Base-by-base conservation (phyloP, 495 filamentous ascomycete species). In the Daldinia vernicosa region DNA sequence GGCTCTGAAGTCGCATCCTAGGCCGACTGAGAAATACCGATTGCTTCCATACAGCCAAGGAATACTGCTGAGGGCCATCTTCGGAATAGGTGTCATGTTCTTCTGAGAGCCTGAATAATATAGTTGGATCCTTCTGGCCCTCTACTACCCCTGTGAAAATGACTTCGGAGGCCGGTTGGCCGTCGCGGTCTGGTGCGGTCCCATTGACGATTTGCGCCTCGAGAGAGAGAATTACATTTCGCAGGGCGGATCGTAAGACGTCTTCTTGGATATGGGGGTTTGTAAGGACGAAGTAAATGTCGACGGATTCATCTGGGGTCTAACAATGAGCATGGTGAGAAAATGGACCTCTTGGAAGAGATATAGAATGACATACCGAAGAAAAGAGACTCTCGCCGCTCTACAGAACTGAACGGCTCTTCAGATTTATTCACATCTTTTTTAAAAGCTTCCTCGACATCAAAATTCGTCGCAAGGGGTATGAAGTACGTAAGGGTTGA, bases 1-100 rank as follows among this genome's bases (percentile, higher is more conserved):
- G 93, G 53, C 89, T 89, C 71, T 94, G 92, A 15, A 95, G 86
- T 65, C 92, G 87, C 52, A 92, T 89, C 62, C 92, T 77, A 35
- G 94, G 94, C 43, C 93, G 89, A 70, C 84, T 86, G 79, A 97
- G 83, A 66, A 92, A 89, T n/a, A 92, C 88, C 19, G 89, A 83
- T 22, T 91, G 80, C 73, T 89, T 93, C 94, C 94, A 97, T 60
- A 95, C 84, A n/a, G 90, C 87, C 67, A 93, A 88, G 19, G 90
- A 83, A 76, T 89, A 85, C 12, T 76, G 15, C 56, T 45, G 51
- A n/a, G 75, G 70, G 0, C 66, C 74, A 15, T 67, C 69, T 22
- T 57, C 82, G 9, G 53, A 11, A 70, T 88, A 81, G 17, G 75
- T 72, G 9, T 78, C 75, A 12, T 74, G 26, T 81, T 82, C 37